Evolutionary conservation across 2,329 filamentous ascomycete species (phyloP).

Genomic region (Rhinocladiella mackenziei): DNA sequence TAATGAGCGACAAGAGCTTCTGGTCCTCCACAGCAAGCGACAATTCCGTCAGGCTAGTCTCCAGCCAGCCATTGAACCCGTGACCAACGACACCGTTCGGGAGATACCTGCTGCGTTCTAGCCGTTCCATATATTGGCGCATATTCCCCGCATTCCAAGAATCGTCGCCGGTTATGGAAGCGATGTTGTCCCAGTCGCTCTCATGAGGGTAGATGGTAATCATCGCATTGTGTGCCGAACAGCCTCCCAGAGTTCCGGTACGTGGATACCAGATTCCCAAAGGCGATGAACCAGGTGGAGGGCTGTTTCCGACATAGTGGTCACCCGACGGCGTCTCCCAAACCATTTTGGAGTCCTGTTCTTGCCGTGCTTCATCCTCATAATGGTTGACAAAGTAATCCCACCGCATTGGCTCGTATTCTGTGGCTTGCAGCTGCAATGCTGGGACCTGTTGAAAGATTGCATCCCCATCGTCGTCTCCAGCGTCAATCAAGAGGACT

Average conservation of each 20-base stretch:
- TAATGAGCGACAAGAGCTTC: slow-evolving; percentile 51
- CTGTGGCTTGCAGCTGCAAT: slow-evolving; percentile 31
- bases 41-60: slow-evolving; percentile 50
- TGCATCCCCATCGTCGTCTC: slow-evolving; percentile 35
- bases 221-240: slow-evolving; percentile 59
- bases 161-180: slow-evolving; percentile 55
- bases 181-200: slow-evolving; percentile 58
- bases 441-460: slow-evolving; percentile 33
- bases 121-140: slow-evolving; percentile 52
- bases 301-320: slow-evolving; percentile 52
- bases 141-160: slow-evolving; percentile 58
- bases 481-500: slow-evolving; percentile 39
- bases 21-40: slow-evolving; percentile 50
- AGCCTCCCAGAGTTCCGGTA: slow-evolving; percentile 55
- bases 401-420: slow-evolving; percentile 34
- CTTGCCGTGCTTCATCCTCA: slow-evolving; percentile 32
- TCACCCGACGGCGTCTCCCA: slow-evolving; percentile 45
- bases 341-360: slow-evolving; percentile 38
- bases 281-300: slow-evolving; percentile 50
- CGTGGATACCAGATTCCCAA: slow-evolving; percentile 58
- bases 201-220: slow-evolving; percentile 57
- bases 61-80: slow-evolving; percentile 56
- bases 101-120: slow-evolving; percentile 55
- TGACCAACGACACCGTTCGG: slow-evolving; percentile 44
- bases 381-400: slow-evolving; percentile 39